Percentiles rank a stretch among this genome's conserved stretches.
Conservation (phyloP, 2,329 filamentous ascomycete genomes). For the Pseudogymnoascus sp. region DNA sequence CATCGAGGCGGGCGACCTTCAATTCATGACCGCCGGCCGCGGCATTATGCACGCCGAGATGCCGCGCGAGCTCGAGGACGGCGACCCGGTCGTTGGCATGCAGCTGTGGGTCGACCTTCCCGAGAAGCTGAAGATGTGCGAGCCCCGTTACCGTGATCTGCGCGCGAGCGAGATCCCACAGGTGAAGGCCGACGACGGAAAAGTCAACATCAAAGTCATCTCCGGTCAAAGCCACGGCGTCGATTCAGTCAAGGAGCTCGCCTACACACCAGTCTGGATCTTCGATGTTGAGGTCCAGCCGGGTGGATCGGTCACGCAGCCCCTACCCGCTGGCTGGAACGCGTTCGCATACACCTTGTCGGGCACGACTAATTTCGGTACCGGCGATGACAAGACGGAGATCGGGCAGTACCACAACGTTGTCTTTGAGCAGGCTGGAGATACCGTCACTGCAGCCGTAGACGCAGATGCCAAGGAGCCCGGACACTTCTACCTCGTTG, state of each 20-base stretch:
- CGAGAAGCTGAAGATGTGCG: conserved; percentile 71
- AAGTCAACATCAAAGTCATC: conserved; percentile 81
- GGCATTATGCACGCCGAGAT: conserved; percentile 96
- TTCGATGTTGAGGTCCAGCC: conserved; percentile 75
- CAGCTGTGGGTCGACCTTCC: conserved; percentile 96
- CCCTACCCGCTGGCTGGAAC: conserved; percentile 76
- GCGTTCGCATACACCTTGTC: conserved; percentile 81
- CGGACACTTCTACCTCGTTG: conserved; percentile 55
- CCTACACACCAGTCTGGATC: conserved; percentile 96
- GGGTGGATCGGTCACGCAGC: conserved; percentile 69
- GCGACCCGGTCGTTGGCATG: conserved; percentile 72
- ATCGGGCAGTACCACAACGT: conserved; percentile 77
- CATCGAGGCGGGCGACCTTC: conserved; percentile 78
- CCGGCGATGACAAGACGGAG: conserved; percentile 40
- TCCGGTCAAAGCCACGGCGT: conserved; percentile 76
- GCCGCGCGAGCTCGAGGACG: conserved; percentile 72
- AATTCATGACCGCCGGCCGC: conserved; percentile 93
- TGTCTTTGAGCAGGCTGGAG: conserved; percentile 75
- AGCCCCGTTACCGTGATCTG: conserved; percentile 87
- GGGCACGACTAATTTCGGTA: conserved; percentile 60
- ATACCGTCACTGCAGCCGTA: conserved; percentile 66
- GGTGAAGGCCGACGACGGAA: conserved; percentile 63
- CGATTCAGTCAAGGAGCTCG: conserved; percentile 81
- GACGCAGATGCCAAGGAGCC: conserved; percentile 53
- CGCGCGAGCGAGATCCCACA: conserved; percentile 69